Evolutionary conservation across 257 asterid genomes (phyloP).

Genomic region (Marsdenia floribunda): DNA sequence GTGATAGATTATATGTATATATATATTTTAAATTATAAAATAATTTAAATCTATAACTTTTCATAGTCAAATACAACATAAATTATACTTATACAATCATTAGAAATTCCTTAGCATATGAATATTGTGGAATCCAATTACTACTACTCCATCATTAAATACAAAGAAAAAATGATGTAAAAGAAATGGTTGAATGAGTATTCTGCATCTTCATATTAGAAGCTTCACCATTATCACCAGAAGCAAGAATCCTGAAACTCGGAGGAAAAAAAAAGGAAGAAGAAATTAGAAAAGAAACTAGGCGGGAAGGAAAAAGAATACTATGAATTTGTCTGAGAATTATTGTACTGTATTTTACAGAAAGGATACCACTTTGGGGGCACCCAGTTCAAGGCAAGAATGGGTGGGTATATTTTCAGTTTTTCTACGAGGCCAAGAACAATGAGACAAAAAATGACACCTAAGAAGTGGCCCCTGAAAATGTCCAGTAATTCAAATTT

Average conservation of each 20-base stretch:
- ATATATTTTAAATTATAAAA: no score
- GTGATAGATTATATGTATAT: no score
- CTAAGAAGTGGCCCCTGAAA: background rate
- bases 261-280: background rate
- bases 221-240: conserved; percentile 27
- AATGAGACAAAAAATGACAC: background rate
- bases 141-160: background rate
- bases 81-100: no score
- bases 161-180: no score
- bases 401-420: background rate
- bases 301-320: background rate
- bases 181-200: background rate
- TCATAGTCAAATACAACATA: no score
- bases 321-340: background rate
- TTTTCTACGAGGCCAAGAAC: background rate
- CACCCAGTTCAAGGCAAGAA: background rate
- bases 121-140: background rate
- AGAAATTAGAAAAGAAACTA: background rate
- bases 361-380: no score
- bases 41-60: no score
- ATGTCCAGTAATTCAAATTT: background rate
- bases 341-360: no score
- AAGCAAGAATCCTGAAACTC: conserved; percentile 41
- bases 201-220: conserved; percentile 25
- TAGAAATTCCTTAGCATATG: background rate